Evolutionary conservation across 2,329 filamentous ascomycete genomes (phyloP).

Genomic region (Zasmidium cellare): DNA sequence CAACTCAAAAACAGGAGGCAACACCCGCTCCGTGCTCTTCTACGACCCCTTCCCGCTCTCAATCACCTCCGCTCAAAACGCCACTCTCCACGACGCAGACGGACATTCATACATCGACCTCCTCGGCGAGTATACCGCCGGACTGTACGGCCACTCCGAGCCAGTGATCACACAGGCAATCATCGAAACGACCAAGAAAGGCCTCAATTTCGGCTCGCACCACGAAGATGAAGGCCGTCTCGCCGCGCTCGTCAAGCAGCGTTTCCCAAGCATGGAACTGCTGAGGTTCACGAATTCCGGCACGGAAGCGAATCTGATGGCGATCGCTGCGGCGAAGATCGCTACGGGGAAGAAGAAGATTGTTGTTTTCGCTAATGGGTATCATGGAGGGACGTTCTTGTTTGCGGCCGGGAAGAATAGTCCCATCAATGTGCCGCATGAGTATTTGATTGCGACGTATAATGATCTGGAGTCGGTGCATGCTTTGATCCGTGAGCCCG

Average conservation of each 20-base stretch:
- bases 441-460: constrained; percentile 63
- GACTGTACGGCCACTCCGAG: constrained; percentile 66
- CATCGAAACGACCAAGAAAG: constrained; percentile 45
- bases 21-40: constrained; percentile 39
- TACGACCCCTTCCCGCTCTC: constrained; percentile 40
- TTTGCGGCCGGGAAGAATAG: constrained; percentile 35
- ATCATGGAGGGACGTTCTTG: constrained; percentile 57
- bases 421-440: constrained; percentile 42
- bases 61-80: constrained; percentile 32
- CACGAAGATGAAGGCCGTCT: constrained; percentile 54
- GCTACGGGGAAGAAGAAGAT: constrained; percentile 51
- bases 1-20: constrained; percentile 30
- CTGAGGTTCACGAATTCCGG: constrained; percentile 66
- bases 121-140: constrained; percentile 64
- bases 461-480: constrained; percentile 58
- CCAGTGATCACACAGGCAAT: constrained; percentile 55
- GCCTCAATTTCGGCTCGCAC: constrained; percentile 58
- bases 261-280: constrained; percentile 56
- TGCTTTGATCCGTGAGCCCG: constrained; percentile 35
- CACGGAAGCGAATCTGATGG: constrained; percentile 65
- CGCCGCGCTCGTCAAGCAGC: constrained; percentile 53
- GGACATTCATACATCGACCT: constrained; percentile 56
- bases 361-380: constrained; percentile 53
- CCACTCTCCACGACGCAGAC: constrained; percentile 34
- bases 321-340: constrained; percentile 55